Evolutionary conservation across 2,329 filamentous ascomycete species (phyloP).

Genomic region (Aspergillus arachidicola): DNA sequence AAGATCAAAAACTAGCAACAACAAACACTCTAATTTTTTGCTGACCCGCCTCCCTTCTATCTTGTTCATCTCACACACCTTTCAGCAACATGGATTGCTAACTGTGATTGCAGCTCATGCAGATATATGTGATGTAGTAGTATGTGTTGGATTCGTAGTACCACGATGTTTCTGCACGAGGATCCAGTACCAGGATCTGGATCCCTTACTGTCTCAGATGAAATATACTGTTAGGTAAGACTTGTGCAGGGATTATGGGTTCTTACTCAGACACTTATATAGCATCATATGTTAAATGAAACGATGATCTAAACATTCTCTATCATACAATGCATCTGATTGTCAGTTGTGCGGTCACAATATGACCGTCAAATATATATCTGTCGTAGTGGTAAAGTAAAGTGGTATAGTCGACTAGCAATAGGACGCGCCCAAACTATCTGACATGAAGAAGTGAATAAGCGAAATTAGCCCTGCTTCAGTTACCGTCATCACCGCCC

Average conservation of each 20-base stretch:
- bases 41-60: slow-evolving; percentile 50
- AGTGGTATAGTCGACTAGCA: background rate
- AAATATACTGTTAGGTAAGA: background rate
- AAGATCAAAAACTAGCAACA: slow-evolving; percentile 63
- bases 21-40: slow-evolving; percentile 74
- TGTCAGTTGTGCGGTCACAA: no score
- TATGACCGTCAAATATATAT: background rate
- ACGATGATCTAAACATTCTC: background rate
- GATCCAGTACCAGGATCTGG: background rate
- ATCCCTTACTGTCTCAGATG: background rate
- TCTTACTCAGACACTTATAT: background rate
- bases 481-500: slow-evolving; percentile 33
- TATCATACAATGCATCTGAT: background rate
- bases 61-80: slow-evolving; percentile 3
- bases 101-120: background rate
- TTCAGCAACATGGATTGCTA: background rate
- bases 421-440: background rate
- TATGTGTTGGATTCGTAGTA: background rate
- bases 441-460: background rate
- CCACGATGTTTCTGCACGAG: background rate
- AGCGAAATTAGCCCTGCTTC: background rate
- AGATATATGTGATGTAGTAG: background rate
- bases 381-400: background rate
- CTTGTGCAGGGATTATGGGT: background rate
- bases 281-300: background rate